Conservation (phyloP, 345 rosid genomes). For the Aurinia saxatilis region DNA sequence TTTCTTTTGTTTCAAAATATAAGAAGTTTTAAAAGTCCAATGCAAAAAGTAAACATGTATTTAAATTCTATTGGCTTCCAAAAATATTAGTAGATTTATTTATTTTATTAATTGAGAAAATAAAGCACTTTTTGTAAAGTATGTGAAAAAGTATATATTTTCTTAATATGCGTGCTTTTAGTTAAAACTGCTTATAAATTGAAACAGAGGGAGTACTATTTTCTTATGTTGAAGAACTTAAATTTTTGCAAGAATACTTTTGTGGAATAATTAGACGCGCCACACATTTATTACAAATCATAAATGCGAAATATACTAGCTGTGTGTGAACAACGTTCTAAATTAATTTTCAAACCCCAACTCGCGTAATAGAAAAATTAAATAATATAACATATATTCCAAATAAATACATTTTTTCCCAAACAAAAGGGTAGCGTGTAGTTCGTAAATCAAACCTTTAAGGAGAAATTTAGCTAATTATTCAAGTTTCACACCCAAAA, state of each 20-base stretch:
- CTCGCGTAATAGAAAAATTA: background rate
- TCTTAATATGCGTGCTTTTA: no score
- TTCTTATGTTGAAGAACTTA: background rate
- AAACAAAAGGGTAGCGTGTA: constrained; percentile 28
- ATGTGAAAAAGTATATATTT: no score
- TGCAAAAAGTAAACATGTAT: no score
- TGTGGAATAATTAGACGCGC: constrained; percentile 16
- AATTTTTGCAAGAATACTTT: constrained; percentile 4
- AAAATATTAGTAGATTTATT: no score
- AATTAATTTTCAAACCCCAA: background rate
- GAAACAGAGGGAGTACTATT: background rate
- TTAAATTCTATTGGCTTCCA: no score
- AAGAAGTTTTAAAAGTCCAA: no score
- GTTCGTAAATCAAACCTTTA: constrained; percentile 22
- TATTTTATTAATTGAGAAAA: no score
- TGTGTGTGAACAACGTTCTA: constrained; percentile 22
- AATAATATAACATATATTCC: background rate
- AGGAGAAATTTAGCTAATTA: constrained; percentile 24
- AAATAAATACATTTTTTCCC: constrained; percentile 3
- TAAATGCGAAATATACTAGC: constrained; percentile 25
- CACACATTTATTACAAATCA: constrained; percentile 23
- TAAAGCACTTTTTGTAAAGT: no score
- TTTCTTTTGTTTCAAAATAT: no score
- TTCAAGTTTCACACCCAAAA: constrained; percentile 1
- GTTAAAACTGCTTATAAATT: no score